Percentiles rank a stretch among this genome's conserved stretches.
Evolutionary conservation across 108 stramenopile genomes (phyloP).

Genomic region (Skeletonema marinoi): DNA sequence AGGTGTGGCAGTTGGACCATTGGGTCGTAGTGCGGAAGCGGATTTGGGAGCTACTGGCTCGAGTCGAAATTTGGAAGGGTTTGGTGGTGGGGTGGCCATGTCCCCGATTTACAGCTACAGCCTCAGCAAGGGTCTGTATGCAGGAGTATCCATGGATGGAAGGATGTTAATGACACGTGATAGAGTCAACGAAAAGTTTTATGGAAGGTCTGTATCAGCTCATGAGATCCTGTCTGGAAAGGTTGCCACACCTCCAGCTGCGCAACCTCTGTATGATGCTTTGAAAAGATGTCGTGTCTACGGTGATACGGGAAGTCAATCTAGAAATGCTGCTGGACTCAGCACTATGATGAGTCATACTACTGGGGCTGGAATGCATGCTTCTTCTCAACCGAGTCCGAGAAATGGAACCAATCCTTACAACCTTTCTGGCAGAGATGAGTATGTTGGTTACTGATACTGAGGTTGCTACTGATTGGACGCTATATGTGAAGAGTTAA

Average conservation of each 20-base stretch:
- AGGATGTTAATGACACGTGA: conserved; percentile 82
- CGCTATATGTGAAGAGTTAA: background rate
- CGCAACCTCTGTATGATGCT: conserved; percentile 89
- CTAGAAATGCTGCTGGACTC: background rate
- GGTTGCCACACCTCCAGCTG: conserved; percentile 82
- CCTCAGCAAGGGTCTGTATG: conserved; percentile 92
- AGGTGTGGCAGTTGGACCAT: conserved; percentile 92
- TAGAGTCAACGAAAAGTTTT: conserved; percentile 91
- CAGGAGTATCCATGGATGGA: conserved; percentile 93
- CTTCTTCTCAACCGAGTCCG: conserved; percentile 4
- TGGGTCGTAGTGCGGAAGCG: conserved; percentile 90
- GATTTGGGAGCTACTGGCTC: conserved; percentile 72
- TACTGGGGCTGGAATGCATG: conserved; percentile 41
- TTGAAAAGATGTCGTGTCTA: conserved; percentile 84
- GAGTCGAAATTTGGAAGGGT: conserved; percentile 25
- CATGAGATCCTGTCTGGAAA: conserved; percentile 69
- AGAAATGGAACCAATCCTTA: conserved; percentile 22
- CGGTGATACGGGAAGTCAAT: conserved; percentile 20
- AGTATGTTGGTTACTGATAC: conserved; percentile 1
- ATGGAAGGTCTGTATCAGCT: conserved; percentile 75
- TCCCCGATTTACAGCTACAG: conserved; percentile 94
- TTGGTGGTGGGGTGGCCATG: conserved; percentile 35
- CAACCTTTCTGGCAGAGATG: conserved; percentile 28
- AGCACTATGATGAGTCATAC: conserved; percentile 35
- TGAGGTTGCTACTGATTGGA: no score